Conservation (phyloP, 345 rosid genomes). For the Eucalyptus shirleyi region DNA sequence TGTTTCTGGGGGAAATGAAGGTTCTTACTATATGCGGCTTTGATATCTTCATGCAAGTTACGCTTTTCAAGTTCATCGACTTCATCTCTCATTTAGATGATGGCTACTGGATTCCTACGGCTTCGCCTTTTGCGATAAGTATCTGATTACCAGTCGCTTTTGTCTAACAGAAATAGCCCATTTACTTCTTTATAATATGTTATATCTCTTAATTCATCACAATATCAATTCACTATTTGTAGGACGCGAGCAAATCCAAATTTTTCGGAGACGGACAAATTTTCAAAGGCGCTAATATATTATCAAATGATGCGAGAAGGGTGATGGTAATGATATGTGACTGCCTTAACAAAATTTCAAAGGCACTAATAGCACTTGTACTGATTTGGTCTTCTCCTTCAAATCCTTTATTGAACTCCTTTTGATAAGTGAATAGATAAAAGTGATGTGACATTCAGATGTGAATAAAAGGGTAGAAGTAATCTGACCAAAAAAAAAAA, state of each 20-base stretch:
- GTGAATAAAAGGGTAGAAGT: background rate
- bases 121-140: background rate
- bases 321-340: background rate
- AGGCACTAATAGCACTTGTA: background rate
- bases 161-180: background rate
- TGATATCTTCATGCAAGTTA: background rate
- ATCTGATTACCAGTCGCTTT: background rate
- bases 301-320: background rate
- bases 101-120: background rate
- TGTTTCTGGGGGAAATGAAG: background rate
- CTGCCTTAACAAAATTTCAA: background rate
- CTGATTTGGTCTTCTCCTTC: background rate
- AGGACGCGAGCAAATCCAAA: background rate
- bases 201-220: background rate
- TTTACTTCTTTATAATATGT: background rate
- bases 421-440: background rate
- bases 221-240: background rate
- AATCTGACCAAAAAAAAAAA: too few relatives aligned
- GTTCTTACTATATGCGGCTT: background rate
- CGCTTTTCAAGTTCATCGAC: background rate
- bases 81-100: background rate
- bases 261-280: background rate
- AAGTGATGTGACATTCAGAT: rapidly evolving
- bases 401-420: too few relatives aligned
- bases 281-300: background rate